Evolutionary conservation across 192 early-diverging fungal species (phyloP).

Genomic region (Thamnidium elegans): DNA sequence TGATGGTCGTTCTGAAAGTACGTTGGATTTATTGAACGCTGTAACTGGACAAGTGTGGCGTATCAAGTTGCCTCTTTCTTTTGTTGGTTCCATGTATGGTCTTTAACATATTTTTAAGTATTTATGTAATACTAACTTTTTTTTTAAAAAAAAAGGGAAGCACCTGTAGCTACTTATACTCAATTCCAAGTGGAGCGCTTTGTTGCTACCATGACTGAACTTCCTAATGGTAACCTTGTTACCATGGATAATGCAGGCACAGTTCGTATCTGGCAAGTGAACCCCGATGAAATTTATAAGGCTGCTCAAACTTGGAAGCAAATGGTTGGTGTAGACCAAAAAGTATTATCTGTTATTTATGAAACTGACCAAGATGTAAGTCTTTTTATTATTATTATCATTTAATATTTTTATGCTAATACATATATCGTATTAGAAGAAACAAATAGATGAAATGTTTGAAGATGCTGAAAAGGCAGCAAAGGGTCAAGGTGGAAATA

Average conservation of each 20-base stretch:
- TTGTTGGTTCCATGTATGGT: conserved; percentile 26
- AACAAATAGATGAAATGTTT: neutral
- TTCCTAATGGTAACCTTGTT: conserved; percentile 49
- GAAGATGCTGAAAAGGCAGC: conserved; percentile 1
- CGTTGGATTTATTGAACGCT: conserved; percentile 53
- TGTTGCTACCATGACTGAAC: conserved; percentile 51
- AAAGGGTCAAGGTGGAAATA: neutral
- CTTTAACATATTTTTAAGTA: neutral
- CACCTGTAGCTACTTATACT: conserved; percentile 39
- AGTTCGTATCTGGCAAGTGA: conserved; percentile 59
- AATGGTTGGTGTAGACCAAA: conserved; percentile 57
- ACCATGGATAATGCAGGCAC: conserved; percentile 59
- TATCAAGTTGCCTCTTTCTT: conserved; percentile 46
- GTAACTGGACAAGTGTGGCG: conserved; percentile 49
- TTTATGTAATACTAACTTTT: neutral
- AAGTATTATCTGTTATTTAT: conserved; percentile 52
- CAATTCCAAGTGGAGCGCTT: conserved; percentile 42
- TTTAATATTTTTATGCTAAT: neutral
- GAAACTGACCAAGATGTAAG: conserved; percentile 44
- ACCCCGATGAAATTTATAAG: conserved; percentile 48
- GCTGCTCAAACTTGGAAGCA: conserved; percentile 59
- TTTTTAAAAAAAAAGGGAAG: neutral
- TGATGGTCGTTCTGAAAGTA: conserved; percentile 52
- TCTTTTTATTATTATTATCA: neutral
- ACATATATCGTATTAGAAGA: neutral